Base-by-base conservation (phyloP, 305 asterid species). In the Euphrasia arctica region DNA sequence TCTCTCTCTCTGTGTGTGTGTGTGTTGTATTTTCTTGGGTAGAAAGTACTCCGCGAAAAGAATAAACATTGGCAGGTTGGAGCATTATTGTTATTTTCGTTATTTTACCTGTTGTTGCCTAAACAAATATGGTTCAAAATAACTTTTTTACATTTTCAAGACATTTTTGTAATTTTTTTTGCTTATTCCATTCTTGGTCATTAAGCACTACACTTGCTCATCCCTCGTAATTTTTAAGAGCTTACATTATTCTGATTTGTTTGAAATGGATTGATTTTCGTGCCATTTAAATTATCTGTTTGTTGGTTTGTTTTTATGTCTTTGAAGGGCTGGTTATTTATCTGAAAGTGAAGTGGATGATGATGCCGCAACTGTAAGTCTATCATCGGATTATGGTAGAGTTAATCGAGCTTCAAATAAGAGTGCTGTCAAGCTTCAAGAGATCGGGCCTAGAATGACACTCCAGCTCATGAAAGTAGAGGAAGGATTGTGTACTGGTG, bases 401-500 rank as follows among this genome's bases (percentile, higher is more conserved):
- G 78, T 82, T 56, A 91, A 89, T 60, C 84, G 84, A 31, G 95
- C 93, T 45, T 65, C 95, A 57, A 83, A 83, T 48, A 86, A 85
- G 83, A 91, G 98, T 56, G 95, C 98, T n/a, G 89, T 91, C 73
- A 89, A 78, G 76, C 96, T 91, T 73, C 96, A 91, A 85, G 98
- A 91, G 72, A 70, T 91, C 58, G 96, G 98, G 32, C 98, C 96
- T 6, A 76, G 96, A 77, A 82, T 91, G 95, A 85, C 90, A 0
- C 96, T 91, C 59, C 85, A 83, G 75, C 87, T 88, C 42, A 66
- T 81, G 65, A 85, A 82, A 76, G 63, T 89, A 32, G 95, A 86
- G 78, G 90, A 89, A 82, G 98, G 98, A 66, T 59, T 89, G 67
- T 89, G 96, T 67, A 66, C 87, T 51, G 98, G 98, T 65, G 90